Evolutionary conservation across 2,329 filamentous ascomycete genomes (phyloP).

Genomic region (Paecilomyces sp.): DNA sequence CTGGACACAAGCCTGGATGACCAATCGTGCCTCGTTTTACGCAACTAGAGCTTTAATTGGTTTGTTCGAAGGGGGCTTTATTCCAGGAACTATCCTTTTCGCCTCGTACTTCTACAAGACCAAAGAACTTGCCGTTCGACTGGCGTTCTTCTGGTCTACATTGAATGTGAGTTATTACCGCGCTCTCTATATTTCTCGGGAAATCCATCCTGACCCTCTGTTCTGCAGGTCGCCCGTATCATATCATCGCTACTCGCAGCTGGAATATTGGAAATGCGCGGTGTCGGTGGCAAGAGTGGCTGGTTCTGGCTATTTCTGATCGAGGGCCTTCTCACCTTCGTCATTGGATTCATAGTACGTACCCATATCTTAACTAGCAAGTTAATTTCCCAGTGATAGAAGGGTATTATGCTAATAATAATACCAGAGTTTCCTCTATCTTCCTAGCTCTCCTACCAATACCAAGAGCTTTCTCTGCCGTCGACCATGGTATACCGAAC

Average conservation of each 20-base stretch:
- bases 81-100: slow-evolving; percentile 32
- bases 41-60: slow-evolving; percentile 34
- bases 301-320: slow-evolving; percentile 39
- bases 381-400: neutral
- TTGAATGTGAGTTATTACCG: slow-evolving; percentile 16
- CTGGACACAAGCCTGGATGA: slow-evolving; percentile 27
- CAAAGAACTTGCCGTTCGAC: slow-evolving; percentile 33
- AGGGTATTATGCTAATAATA: slow-evolving; percentile 12
- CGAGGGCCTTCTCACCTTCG: slow-evolving; percentile 37
- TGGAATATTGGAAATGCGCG: slow-evolving; percentile 36
- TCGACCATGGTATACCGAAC: slow-evolving; percentile 18
- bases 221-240: slow-evolving; percentile 20
- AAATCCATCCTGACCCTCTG: neutral
- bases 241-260: slow-evolving; percentile 32
- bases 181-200: too few relatives aligned
- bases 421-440: slow-evolving; percentile 17
- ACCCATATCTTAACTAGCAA: slow-evolving; percentile 21
- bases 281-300: slow-evolving; percentile 32
- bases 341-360: slow-evolving; percentile 30
- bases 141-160: slow-evolving; percentile 38
- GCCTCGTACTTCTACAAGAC: slow-evolving; percentile 37
- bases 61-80: slow-evolving; percentile 30
- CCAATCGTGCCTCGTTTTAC: slow-evolving; percentile 26
- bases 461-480: slow-evolving; percentile 17
- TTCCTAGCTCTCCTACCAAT: slow-evolving; percentile 19